These are phyloP conservation scores for Corylus heterophylla DNA, from an alignment of 306 rosid genomes.

Conservation along the genomic window DNA sequence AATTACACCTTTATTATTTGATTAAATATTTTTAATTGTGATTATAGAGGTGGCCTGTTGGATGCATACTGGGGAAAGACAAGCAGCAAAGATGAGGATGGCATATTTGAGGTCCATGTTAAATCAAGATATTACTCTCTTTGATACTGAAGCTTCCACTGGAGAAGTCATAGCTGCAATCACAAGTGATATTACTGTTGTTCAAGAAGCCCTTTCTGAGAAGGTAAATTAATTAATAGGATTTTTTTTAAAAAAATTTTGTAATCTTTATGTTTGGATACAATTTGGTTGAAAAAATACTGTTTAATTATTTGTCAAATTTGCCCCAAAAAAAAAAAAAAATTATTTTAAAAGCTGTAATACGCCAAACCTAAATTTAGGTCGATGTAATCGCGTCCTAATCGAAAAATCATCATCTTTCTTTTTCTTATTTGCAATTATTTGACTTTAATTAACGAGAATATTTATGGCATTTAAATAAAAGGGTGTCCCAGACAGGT, in stretches of 20 bases:
- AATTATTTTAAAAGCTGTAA: too few species aligned
- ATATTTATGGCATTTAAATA: too few species aligned
- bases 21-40: background rate
- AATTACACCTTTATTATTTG: background rate
- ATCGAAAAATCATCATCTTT: background rate
- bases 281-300: background rate
- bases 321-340: too few species aligned
- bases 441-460: background rate
- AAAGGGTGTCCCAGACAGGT: too few species aligned
- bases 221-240: conserved; percentile 35
- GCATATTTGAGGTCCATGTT: conserved; percentile 87
- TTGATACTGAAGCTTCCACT: conserved; percentile 89
- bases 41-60: conserved; percentile 95
- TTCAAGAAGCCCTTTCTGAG: conserved; percentile 95
- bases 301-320: too few species aligned
- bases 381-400: too few species aligned
- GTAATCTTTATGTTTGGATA: too few species aligned
- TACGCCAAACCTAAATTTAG: too few species aligned
- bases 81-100: conserved; percentile 96
- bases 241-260: too few species aligned
- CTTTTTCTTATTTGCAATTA: too few species aligned
- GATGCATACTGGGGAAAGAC: conserved; percentile 97
- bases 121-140: conserved; percentile 85
- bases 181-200: conserved; percentile 79
- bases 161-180: conserved; percentile 92